Base-by-base conservation (phyloP, 2,329 filamentous ascomycete genomes). In the Nannizziopsis barbatae region DNA sequence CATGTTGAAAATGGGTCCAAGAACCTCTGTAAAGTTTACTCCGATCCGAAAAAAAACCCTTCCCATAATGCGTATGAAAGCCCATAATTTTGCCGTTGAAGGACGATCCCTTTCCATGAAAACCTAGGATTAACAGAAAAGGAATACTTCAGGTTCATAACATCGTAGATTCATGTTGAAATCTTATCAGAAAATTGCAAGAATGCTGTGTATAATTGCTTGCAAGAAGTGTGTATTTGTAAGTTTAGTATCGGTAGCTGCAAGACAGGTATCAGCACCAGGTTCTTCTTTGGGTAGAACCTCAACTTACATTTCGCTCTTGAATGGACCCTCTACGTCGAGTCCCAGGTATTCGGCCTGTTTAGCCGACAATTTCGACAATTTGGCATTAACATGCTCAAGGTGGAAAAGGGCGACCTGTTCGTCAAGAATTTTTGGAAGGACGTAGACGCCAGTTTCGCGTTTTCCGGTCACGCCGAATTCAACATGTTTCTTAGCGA, bases 381-480 rank as follows among this genome's bases (percentile, higher is more conserved):
- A 81, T 80, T 96, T 88, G 65, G 79, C 92, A 74, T 95, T 93
- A 77, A 87, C 84, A 77, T 96, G 92, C 57, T 75, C 80, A 60
- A 95, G 76, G 76, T 98, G 92, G 59, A 95, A 85, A 66, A 83
- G 80, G 67, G 92, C 92, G 65, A 98, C 92, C 75, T 95, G 88
- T 82, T 98, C 92, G 64, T 98, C 92, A 57, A 98, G 83, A 65
- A 95, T 88, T 88, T 98, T 98, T 72, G 92, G 92, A 62, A 95
- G 79, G 62, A 93, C 89, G 73, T 93, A 95, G 75, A 96, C 92
- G 63, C 90, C 86, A 59, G 93, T 75, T 50, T 84, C 80, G 66
- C 95, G 86, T 79, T 92, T 88, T 72, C 85, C 86, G 56, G 79
- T 80, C 78, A 89, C 86, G 74, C 85, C 87, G 70, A 95, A 98